Conservation (phyloP, 768 basidiomycete species). For the Rhodotorula kratochvilovae region DNA sequence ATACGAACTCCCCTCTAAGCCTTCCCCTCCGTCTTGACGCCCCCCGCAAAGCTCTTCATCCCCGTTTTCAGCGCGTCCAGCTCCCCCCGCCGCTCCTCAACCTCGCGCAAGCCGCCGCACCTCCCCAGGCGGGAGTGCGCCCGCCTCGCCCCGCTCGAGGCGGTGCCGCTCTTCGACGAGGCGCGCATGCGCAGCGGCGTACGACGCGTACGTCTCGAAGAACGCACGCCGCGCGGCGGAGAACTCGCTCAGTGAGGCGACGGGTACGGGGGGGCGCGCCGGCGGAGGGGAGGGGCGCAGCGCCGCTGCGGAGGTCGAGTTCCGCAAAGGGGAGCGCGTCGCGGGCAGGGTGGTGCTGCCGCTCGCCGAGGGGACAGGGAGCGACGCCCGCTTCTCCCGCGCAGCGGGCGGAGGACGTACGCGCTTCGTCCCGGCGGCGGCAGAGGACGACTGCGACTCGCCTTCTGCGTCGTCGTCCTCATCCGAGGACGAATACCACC, state of each 20-base stretch:
- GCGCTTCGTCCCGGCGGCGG: background rate
- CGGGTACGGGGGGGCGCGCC: background rate
- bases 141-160: slow-evolving; percentile 2
- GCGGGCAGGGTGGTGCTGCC: background rate
- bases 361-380: background rate
- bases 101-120: background rate
- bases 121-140: background rate
- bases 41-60: background rate
- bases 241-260: background rate
- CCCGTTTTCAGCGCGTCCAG: slow-evolving; percentile 9
- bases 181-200: slow-evolving; percentile 12
- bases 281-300: background rate
- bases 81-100: background rate
- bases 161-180: background rate
- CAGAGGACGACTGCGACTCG: background rate
- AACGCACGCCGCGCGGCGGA: background rate
- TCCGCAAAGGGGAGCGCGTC: background rate
- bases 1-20: background rate
- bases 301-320: background rate
- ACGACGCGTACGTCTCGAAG: slow-evolving; percentile 18
- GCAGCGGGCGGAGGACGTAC: too few species aligned
- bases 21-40: too few species aligned
- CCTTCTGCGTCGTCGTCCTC: slow-evolving; percentile 5
- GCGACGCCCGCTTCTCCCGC: background rate
- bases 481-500: slow-evolving; percentile 34